These are phyloP conservation scores for Stentor coeruleus DNA, from an alignment of 73 alveolate genomes.

Conservation along the genomic window DNA sequence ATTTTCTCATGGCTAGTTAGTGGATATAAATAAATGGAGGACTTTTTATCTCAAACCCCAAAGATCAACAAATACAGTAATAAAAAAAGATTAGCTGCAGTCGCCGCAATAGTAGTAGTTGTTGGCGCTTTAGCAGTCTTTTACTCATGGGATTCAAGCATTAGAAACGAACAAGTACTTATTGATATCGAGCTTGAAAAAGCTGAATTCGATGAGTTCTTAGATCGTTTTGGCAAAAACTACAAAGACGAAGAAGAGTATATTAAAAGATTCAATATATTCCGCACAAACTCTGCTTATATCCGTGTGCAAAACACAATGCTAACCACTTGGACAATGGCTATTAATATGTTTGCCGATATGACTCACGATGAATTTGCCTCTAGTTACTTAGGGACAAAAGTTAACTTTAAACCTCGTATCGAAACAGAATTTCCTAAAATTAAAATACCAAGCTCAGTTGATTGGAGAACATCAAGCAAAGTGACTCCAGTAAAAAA, in stretches of 20 bases:
- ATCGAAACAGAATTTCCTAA: not conserved
- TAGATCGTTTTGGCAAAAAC: not conserved
- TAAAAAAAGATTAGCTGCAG: too few relatives aligned
- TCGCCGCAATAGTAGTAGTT: too few relatives aligned
- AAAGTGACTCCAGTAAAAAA: slow-evolving; percentile 34
- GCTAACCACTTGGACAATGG: slow-evolving; percentile 10
- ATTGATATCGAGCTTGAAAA: too few relatives aligned
- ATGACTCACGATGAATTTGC: slow-evolving; percentile 46
- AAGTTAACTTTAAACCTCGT: not conserved
- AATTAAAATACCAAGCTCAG: not conserved
- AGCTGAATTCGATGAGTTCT: not conserved
- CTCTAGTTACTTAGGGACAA: slow-evolving; percentile 27
- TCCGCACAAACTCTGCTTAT: slow-evolving; percentile 31
- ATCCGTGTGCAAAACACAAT: not conserved
- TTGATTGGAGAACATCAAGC: slow-evolving; percentile 40
- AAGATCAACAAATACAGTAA: too few relatives aligned
- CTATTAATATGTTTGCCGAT: slow-evolving; percentile 56
- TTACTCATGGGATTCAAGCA: too few relatives aligned
- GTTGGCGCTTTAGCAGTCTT: too few relatives aligned
- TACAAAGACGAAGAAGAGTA: slow-evolving; percentile 40
- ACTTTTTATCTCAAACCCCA: too few relatives aligned
- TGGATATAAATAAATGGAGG: too few relatives aligned
- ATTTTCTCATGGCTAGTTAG: too few relatives aligned
- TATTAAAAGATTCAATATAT: slow-evolving; percentile 31
- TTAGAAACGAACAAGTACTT: too few relatives aligned